Base-by-base conservation (phyloP, 2,329 filamentous ascomycete genomes). In the Neospermospora avenae region DNA sequence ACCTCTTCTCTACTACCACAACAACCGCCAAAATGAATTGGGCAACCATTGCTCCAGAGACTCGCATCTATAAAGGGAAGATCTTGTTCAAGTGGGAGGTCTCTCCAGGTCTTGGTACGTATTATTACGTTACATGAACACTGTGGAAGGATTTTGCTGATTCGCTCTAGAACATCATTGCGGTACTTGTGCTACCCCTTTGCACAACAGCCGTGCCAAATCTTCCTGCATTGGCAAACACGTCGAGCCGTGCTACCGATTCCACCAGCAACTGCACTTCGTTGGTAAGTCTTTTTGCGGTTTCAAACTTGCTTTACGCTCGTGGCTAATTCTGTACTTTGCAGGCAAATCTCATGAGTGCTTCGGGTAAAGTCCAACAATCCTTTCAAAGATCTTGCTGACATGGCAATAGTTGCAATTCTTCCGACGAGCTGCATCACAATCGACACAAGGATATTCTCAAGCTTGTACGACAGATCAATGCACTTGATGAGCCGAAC, bases 221-320 rank as follows among this genome's bases (percentile, higher is more conserved):
- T 66, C 65, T 4, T 64, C 66, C 14, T 73, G 71, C 37, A 63
- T 73, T 48, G 70, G 70, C 10, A 69, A 69, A 46, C 71, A 73
- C 59, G 70, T 72, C 18, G 71, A 73, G 55, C 71, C 71, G 39
- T 73, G 71, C 59, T 69, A 70, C 35, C 60, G 71, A 14, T 73
- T 70, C 53, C 71, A 73, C 48, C 71, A 72, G 55, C 69, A 71
- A 52, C 51, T 73, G 14, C 70, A 73, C 52, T 72, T 73, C 52
- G 62, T 71, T 39, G 70, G 71, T 72, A 67, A 57, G 69, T 16
- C 8, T 24, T 16, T 14, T 14, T 37, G 20, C 20, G 24, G 22
- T 41, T 3, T 52, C n/a, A 39, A 39, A 20, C n/a, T 34, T n/a
- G 10, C 11, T 18, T 42, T 28, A 16, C 59, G 62, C 46, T 58